Conservation (phyloP, 441 rosid genomes). For the Gossypium aridum region DNA sequence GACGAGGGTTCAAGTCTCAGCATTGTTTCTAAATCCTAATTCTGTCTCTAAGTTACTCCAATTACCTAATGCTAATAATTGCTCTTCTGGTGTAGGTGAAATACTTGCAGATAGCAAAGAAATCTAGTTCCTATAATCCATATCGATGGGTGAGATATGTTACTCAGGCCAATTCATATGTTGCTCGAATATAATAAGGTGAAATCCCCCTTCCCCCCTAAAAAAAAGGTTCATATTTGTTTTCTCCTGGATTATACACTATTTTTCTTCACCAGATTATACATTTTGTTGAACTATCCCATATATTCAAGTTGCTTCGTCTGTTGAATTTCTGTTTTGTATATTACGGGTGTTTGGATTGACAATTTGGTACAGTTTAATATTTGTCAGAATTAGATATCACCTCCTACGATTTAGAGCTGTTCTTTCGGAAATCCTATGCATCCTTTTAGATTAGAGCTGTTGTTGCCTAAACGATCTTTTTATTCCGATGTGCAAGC, state of each 20-base stretch:
- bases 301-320: not conserved
- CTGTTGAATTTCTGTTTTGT: not conserved
- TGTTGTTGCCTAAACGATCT: too few species aligned
- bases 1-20: not conserved
- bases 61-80: too few species aligned
- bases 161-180: constrained; percentile 94
- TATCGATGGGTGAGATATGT: constrained; percentile 98
- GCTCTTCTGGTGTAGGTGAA: constrained; percentile 59
- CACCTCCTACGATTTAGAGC: not conserved
- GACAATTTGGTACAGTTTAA: not conserved
- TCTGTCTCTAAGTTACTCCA: too few species aligned
- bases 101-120: constrained; percentile 95
- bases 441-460: too few species aligned
- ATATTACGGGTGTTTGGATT: not conserved
- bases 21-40: not conserved
- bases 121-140: constrained; percentile 69
- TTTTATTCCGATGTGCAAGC: too few species aligned
- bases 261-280: not conserved
- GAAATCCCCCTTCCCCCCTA: constrained; percentile 23
- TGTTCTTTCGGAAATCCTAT: not conserved
- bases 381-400: not conserved
- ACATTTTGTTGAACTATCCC: not conserved
- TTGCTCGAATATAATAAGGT: constrained; percentile 85
- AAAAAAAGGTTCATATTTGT: not conserved
- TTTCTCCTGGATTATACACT: not conserved